These are phyloP conservation scores for Metschnikowia lochheadii DNA, from an alignment of 805 yeast genomes.

Conservation along the genomic window DNA sequence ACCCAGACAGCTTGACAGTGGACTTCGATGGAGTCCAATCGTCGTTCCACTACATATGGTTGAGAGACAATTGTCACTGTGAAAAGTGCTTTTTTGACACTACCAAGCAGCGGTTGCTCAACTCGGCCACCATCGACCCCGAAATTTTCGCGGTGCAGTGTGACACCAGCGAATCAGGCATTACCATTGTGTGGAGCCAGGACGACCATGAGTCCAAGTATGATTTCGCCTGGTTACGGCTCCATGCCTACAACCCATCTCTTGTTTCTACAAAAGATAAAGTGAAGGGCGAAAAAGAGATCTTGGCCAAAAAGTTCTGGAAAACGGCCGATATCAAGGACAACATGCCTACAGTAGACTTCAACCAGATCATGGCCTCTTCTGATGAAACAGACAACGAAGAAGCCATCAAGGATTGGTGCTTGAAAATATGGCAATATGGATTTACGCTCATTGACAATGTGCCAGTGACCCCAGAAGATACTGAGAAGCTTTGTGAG, in stretches of 20 bases:
- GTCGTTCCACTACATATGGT: slow-evolving; percentile 45
- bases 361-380: slow-evolving; percentile 39
- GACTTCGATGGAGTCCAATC: slow-evolving; percentile 11
- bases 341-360: slow-evolving; percentile 47
- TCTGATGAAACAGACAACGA: slow-evolving; percentile 27
- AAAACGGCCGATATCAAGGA: slow-evolving; percentile 35
- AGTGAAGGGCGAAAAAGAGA: slow-evolving; percentile 23
- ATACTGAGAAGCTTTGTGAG: slow-evolving; percentile 54
- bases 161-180: slow-evolving; percentile 10
- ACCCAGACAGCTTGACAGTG: slow-evolving; percentile 6
- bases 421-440: slow-evolving; percentile 46
- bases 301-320: slow-evolving; percentile 42
- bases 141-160: slow-evolving; percentile 23
- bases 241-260: slow-evolving; percentile 52
- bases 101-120: slow-evolving; percentile 58
- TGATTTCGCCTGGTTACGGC: slow-evolving; percentile 39
- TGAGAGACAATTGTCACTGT: slow-evolving; percentile 64
- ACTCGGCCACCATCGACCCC: slow-evolving; percentile 44
- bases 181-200: slow-evolving; percentile 37
- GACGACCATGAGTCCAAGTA: slow-evolving; percentile 36
- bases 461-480: slow-evolving; percentile 58
- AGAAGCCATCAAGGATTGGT: slow-evolving; percentile 52
- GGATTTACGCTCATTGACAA: slow-evolving; percentile 62
- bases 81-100: slow-evolving; percentile 46
- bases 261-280: slow-evolving; percentile 30